phyloP scores from a whole-genome alignment of 306 rosid species.

The Coriaria nepalensis region DNA sequence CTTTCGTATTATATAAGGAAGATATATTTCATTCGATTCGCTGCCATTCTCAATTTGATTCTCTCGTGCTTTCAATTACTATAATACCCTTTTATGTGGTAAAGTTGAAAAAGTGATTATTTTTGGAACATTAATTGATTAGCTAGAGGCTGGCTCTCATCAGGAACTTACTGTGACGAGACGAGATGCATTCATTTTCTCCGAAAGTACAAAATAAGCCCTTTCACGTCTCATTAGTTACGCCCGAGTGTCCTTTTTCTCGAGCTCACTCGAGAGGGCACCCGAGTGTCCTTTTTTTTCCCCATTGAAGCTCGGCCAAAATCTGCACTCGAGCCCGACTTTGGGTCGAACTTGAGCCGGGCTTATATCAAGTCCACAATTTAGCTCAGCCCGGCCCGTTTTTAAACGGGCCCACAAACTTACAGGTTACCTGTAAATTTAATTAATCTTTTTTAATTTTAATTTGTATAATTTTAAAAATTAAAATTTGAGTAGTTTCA shows the following conservation, averaged over 20 bases:
- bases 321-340: too few relatives aligned
- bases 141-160: slow-evolving; percentile 2
- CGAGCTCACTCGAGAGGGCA: background rate
- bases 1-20: background rate
- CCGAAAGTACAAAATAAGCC: slow-evolving; percentile 11
- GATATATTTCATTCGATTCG: background rate
- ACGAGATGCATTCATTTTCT: slow-evolving; percentile 15
- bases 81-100: background rate
- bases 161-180: slow-evolving; percentile 15
- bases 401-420: too few relatives aligned
- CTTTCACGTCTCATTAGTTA: slow-evolving; percentile 10
- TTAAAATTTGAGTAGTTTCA: too few relatives aligned
- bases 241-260: slow-evolving; percentile 12
- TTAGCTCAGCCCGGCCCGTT: too few relatives aligned
- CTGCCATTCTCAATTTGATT: slow-evolving; percentile 6
- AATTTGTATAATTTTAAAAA: too few relatives aligned
- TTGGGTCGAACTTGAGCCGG: too few relatives aligned
- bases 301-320: too few relatives aligned
- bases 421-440: too few relatives aligned
- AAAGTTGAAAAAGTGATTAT: too few relatives aligned
- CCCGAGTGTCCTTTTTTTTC: too few relatives aligned
- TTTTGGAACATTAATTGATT: background rate
- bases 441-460: too few relatives aligned
- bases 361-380: too few relatives aligned
- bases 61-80: background rate